phyloP scores from a whole-genome alignment of 495 filamentous ascomycete genomes.

The Daldinia grandis region DNA sequence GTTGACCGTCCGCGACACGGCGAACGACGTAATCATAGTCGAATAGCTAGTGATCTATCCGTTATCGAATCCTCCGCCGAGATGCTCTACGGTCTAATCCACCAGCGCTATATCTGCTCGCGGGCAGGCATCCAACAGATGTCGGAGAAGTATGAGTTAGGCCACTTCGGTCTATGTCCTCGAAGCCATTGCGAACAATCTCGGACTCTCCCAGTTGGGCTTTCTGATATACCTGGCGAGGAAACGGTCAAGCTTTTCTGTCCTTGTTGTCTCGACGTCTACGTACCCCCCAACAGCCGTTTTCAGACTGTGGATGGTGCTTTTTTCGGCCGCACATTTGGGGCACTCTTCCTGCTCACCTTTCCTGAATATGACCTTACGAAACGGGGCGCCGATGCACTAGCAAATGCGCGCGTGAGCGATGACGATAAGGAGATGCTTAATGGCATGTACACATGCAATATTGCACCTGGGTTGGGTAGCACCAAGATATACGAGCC shows the following conservation, averaged over 20 bases:
- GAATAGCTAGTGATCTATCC: slow-evolving; percentile 88
- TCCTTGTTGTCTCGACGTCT: slow-evolving; percentile 94
- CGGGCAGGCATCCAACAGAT: slow-evolving; percentile 97
- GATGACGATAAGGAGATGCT: slow-evolving; percentile 64
- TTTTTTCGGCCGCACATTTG: slow-evolving; percentile 98
- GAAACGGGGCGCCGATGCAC: slow-evolving; percentile 57
- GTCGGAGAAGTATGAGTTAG: slow-evolving; percentile 97
- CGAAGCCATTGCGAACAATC: slow-evolving; percentile 87
- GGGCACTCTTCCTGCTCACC: slow-evolving; percentile 92
- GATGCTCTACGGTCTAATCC: slow-evolving; percentile 96
- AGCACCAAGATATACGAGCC: slow-evolving; percentile 87
- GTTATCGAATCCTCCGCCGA: slow-evolving; percentile 97
- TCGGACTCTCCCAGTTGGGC: slow-evolving; percentile 89
- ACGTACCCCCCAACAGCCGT: slow-evolving; percentile 94
- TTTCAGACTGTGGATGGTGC: slow-evolving; percentile 98
- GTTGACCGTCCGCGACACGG: slow-evolving; percentile 67
- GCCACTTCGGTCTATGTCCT: slow-evolving; percentile 93
- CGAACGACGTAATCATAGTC: slow-evolving; percentile 79
- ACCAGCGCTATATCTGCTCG: slow-evolving; percentile 98
- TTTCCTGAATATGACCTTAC: slow-evolving; percentile 92
- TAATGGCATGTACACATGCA: slow-evolving; percentile 83
- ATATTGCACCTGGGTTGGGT: slow-evolving; percentile 89
- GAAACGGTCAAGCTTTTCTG: slow-evolving; percentile 99
- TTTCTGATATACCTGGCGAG: slow-evolving; percentile 91
- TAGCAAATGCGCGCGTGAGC: slow-evolving; percentile 48